Conservation (phyloP, 495 filamentous ascomycete genomes). For the Neurospora tetraspora region DNA sequence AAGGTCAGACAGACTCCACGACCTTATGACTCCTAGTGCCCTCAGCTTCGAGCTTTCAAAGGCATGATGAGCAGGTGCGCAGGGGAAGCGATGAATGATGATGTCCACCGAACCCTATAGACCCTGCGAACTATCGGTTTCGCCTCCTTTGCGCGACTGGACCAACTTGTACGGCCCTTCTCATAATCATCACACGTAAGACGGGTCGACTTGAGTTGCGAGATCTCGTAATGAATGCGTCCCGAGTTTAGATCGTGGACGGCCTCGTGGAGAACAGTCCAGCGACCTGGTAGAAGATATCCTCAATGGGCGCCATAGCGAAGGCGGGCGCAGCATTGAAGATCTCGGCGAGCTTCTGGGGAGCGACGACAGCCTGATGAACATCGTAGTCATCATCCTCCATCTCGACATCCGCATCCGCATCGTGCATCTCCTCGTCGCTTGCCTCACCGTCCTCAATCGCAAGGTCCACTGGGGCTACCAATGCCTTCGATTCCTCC, state of each 20-base stretch:
- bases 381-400: slow-evolving; percentile 28
- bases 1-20: slow-evolving; percentile 7
- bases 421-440: slow-evolving; percentile 32
- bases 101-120: neutral
- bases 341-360: slow-evolving; percentile 57
- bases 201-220: neutral
- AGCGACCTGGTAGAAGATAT: slow-evolving; percentile 69
- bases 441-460: slow-evolving; percentile 39
- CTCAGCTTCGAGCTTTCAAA: neutral
- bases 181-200: neutral
- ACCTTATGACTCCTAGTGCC: neutral
- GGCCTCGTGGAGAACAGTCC: slow-evolving; percentile 45
- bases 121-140: neutral
- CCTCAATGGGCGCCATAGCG: slow-evolving; percentile 65
- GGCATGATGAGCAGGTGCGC: neutral
- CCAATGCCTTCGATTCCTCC: slow-evolving; percentile 18
- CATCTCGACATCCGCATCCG: slow-evolving; percentile 25
- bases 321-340: slow-evolving; percentile 67
- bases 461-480: slow-evolving; percentile 10
- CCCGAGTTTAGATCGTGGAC: neutral
- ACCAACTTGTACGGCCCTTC: neutral
- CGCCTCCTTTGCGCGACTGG: neutral
- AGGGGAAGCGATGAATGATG: neutral
- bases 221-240: neutral
- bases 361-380: slow-evolving; percentile 44